Conservation (phyloP, 148 eudicot species). For the Fagopyrum esculentum region DNA sequence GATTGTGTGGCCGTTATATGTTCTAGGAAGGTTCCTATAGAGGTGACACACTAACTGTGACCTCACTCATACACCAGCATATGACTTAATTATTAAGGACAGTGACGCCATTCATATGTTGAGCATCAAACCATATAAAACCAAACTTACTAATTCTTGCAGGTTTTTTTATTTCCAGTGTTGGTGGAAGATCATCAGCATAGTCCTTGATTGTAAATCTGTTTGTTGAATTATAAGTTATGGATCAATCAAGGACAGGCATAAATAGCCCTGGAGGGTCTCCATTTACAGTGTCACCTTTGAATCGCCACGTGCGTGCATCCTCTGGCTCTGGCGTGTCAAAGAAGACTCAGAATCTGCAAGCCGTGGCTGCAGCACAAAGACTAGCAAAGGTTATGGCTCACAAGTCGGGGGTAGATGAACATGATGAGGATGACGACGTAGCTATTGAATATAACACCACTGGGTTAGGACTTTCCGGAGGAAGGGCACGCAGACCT, state of each 20-base stretch:
- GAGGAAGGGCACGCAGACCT: constrained; percentile 46
- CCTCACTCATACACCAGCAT: too few relatives aligned
- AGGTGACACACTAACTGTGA: too few relatives aligned
- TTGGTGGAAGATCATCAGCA: background rate
- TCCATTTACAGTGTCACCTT: constrained; percentile 31
- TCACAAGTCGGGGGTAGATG: constrained; percentile 32
- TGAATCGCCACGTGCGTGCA: constrained; percentile 46
- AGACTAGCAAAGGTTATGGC: constrained; percentile 86
- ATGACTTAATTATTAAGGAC: too few relatives aligned
- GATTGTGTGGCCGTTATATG: too few relatives aligned
- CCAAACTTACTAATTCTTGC: background rate
- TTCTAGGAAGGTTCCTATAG: too few relatives aligned
- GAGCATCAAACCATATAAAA: too few relatives aligned
- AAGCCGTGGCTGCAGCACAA: constrained; percentile 69
- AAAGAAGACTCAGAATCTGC: constrained; percentile 43
- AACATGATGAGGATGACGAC: constrained; percentile 72
- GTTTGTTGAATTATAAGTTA: constrained; percentile 6
- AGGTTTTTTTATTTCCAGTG: constrained; percentile 1
- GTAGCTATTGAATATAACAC: constrained; percentile 44
- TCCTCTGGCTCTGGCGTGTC: constrained; percentile 26
- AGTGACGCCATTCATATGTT: too few relatives aligned
- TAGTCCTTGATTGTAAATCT: too few relatives aligned
- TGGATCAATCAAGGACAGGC: constrained; percentile 42
- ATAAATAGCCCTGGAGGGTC: constrained; percentile 24
- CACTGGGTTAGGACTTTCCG: constrained; percentile 40